These are phyloP conservation scores for Colletotrichum sp. DNA, from an alignment of 2,329 filamentous ascomycete species.

Conservation along the genomic window DNA sequence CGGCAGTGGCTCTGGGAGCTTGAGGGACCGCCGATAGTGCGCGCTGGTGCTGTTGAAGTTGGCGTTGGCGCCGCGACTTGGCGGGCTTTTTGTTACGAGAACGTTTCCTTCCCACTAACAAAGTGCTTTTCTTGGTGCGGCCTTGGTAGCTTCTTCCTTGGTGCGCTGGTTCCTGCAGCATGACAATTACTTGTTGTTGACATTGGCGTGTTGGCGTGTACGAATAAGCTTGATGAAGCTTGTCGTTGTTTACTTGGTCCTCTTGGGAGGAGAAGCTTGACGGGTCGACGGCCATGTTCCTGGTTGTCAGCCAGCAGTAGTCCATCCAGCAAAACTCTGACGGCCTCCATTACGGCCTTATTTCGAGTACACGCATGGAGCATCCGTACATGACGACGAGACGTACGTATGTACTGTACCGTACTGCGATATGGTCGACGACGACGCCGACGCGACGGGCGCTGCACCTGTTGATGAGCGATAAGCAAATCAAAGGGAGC, in stretches of 20 bases:
- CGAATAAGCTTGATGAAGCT: not conserved
- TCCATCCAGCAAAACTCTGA: not conserved
- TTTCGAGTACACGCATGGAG: not conserved
- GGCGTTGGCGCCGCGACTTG: not conserved
- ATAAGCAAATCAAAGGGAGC: not conserved
- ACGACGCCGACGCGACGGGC: not conserved
- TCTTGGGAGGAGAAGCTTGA: not conserved
- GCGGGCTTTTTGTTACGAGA: not conserved
- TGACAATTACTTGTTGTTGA: not conserved
- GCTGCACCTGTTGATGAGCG: not conserved
- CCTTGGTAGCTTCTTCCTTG: not conserved
- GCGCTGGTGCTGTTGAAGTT: not conserved
- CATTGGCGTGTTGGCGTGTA: not conserved
- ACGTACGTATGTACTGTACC: not conserved
- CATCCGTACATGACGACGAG: not conserved
- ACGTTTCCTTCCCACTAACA: not conserved
- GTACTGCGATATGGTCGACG: not conserved
- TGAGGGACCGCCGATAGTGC: not conserved
- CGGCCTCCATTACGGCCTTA: not conserved
- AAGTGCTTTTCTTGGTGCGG: not conserved
- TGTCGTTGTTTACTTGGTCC: not conserved
- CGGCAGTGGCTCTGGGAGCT: constrained; percentile 13
- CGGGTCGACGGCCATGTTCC: not conserved
- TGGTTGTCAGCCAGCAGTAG: not conserved
- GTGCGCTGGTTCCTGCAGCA: not conserved